A percentile compares a stretch with the other conserved stretches of the same genome.
These are phyloP conservation scores for Solanum hybrid DNA, from an alignment of 305 asterid genomes.

Conservation along the genomic window DNA sequence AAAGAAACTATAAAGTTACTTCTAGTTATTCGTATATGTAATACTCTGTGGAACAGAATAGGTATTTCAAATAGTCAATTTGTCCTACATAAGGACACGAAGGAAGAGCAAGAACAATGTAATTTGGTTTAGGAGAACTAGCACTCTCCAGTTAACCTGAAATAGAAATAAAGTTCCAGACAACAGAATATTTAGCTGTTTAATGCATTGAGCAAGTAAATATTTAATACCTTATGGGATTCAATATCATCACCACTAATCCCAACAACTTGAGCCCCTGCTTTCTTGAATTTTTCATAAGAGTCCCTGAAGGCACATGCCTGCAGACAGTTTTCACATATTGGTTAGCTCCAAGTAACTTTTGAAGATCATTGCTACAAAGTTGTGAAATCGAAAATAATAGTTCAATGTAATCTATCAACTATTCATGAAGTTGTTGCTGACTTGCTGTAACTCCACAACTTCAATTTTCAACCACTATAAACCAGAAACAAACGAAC, in stretches of 20 bases:
- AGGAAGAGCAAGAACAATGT: neutral
- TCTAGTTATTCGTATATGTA: neutral
- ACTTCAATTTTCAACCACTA: neutral
- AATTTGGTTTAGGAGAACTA: neutral
- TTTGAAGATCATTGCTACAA: neutral
- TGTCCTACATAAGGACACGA: neutral
- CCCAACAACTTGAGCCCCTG: conserved; percentile 92
- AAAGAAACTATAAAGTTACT: neutral
- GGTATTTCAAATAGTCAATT: neutral
- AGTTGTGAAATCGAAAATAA: neutral
- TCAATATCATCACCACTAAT: conserved; percentile 74
- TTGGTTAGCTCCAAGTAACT: neutral
- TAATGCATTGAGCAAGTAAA: neutral
- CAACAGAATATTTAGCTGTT: neutral
- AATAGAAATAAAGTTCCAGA: neutral
- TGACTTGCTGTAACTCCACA: neutral
- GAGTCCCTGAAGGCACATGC: conserved; percentile 99
- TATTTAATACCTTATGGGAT: conserved; percentile 71
- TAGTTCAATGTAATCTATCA: neutral
- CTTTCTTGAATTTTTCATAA: conserved; percentile 90
- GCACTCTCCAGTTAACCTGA: neutral
- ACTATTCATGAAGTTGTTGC: neutral
- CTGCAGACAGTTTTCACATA: conserved; percentile 34
- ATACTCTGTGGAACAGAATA: neutral
- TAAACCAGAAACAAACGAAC: neutral